Base-by-base conservation (phyloP, 2,329 filamentous ascomycete genomes). In the Colletotrichum somersetense region DNA sequence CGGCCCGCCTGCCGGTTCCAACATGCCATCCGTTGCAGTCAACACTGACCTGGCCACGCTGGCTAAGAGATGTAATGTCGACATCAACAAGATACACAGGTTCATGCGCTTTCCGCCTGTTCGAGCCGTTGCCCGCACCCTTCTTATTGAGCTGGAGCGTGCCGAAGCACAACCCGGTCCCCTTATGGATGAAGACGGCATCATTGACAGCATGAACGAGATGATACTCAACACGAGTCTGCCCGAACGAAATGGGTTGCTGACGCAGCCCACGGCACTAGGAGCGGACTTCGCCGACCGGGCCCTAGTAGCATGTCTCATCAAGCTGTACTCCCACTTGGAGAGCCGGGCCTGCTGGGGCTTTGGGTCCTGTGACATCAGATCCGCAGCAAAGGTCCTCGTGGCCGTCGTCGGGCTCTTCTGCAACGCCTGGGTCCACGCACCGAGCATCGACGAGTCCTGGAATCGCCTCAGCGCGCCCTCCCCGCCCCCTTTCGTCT, bases 131-230 rank as follows among this genome's bases (percentile, higher is more conserved):
- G 7, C 66, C 3, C 64, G 63, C 14, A 73, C 68, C 16, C 62
- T 73, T n/a, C 55, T 73, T n/a, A 69, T 72, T 50, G 68, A 73
- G 48, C 59, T 73, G 11, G 69, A 72, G 23, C 67, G 46, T 30
- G 61, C 71, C 2, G 53, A 64, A 46, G 69, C 69, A 12, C 69
- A 72, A 20, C 12, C 53, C 18, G 59, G 59, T 8, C 58, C 20
- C 11, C 59, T 20, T 23, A 66, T 55, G 18, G 30, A 64, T 26
- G 69, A 72, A 16, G 38, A 30, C 12, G 30, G 11, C 6, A 59
- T 69, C 16, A 18, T 69, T 8, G 8, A 59, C 40, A 59, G 46
- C 18, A 59, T 64, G 1, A 26, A 53, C 18, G 53, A 68, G 23
- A 48, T 23, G 30, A 52, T 69, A 30, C n/a, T 14, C 12, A 16